These are phyloP conservation scores for Jamesozyma piceae DNA, from an alignment of 805 yeast genomes.

Conservation along the genomic window DNA sequence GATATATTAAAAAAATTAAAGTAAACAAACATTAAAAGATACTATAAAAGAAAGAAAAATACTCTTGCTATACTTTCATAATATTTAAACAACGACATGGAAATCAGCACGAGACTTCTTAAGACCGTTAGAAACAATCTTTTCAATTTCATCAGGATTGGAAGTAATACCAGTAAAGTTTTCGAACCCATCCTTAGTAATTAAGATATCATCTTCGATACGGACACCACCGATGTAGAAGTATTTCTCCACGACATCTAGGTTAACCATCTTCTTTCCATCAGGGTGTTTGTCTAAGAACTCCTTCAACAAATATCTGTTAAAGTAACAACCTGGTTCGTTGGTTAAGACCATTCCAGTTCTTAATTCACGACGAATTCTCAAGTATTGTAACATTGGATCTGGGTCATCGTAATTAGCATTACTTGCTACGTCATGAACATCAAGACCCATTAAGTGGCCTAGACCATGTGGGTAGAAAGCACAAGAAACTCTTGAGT, in stretches of 20 bases:
- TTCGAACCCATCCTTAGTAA: constrained; percentile 69
- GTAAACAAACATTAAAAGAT: background rate
- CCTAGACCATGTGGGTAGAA: constrained; percentile 97
- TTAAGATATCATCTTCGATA: constrained; percentile 85
- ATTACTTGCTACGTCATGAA: constrained; percentile 90
- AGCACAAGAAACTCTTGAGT: constrained; percentile 60
- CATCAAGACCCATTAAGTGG: constrained; percentile 86
- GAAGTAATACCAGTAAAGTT: constrained; percentile 75
- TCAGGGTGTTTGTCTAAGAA: constrained; percentile 38
- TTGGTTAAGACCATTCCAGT: constrained; percentile 83
- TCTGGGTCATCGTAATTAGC: constrained; percentile 81
- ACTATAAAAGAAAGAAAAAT: background rate
- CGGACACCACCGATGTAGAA: constrained; percentile 94
- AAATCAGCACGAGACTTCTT: constrained; percentile 52
- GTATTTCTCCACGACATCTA: constrained; percentile 61
- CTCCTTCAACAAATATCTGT: constrained; percentile 67
- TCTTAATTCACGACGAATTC: constrained; percentile 66
- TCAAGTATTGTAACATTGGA: constrained; percentile 63
- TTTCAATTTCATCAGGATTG: constrained; percentile 74
- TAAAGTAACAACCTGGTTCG: constrained; percentile 92
- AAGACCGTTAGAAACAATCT: constrained; percentile 64
- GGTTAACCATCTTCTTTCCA: constrained; percentile 50
- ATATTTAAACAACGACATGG: constrained; percentile 42
- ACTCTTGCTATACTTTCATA: background rate
- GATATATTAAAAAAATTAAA: background rate